Evolutionary conservation across 768 basidiomycete species (phyloP).

Genomic region (Asterophora lycoperdoides): DNA sequence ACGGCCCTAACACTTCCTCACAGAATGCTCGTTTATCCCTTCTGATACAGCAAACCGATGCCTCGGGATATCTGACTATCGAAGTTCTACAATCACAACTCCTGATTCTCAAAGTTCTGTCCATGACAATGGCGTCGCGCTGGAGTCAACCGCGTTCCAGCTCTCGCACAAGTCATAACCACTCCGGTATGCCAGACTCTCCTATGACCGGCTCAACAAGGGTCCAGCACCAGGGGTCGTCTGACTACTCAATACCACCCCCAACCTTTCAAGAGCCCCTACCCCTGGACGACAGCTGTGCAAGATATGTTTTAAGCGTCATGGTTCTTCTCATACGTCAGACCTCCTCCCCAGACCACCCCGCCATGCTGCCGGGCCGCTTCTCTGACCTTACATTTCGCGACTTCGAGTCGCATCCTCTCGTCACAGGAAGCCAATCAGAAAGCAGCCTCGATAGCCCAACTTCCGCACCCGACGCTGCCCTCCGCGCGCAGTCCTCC

Average conservation of each 20-base stretch:
- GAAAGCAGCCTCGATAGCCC: constrained; percentile 13
- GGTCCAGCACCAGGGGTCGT: constrained; percentile 36
- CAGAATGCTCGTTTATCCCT: neutral
- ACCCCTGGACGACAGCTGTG: constrained; percentile 77
- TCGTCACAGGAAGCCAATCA: constrained; percentile 30
- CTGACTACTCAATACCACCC: constrained; percentile 38
- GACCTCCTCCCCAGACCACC: constrained; percentile 53
- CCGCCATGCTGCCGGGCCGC: constrained; percentile 51
- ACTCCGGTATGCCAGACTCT: constrained; percentile 33
- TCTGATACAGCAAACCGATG: constrained; percentile 46
- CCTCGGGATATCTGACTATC: constrained; percentile 48
- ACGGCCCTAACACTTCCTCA: constrained; percentile 11
- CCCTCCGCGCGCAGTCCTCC: constrained; percentile 40
- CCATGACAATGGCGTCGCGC: constrained; percentile 72
- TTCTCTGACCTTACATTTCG: constrained; percentile 64
- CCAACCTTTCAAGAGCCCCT: constrained; percentile 58
- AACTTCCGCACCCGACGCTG: constrained; percentile 9
- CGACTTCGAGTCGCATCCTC: constrained; percentile 55
- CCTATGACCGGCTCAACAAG: constrained; percentile 29
- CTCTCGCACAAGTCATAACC: constrained; percentile 39
- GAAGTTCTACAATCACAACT: constrained; percentile 85
- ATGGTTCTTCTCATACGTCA: constrained; percentile 81
- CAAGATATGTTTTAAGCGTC: constrained; percentile 75
- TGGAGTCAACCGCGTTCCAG: constrained; percentile 50
- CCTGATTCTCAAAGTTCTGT: constrained; percentile 77